Evolutionary conservation across 2,329 filamentous ascomycete species (phyloP).

Genomic region (Westerdykella aurantiaca): DNA sequence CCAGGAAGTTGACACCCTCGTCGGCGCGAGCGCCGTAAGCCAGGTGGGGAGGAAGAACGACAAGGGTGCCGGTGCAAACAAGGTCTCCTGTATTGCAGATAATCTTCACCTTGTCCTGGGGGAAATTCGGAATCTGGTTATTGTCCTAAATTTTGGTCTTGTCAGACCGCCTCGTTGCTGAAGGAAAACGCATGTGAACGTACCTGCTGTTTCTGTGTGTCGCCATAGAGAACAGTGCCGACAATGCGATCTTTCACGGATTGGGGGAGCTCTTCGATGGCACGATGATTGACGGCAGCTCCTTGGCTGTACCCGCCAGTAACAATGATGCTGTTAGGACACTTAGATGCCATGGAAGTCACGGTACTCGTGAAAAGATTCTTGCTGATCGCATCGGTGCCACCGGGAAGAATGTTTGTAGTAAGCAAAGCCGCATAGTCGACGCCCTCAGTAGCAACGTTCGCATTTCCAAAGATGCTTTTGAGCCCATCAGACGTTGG

Average conservation of each 20-base stretch:
- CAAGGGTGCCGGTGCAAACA: slow-evolving; percentile 46
- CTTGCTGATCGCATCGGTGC: slow-evolving; percentile 20
- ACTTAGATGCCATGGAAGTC: slow-evolving; percentile 21
- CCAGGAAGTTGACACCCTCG: slow-evolving; percentile 26
- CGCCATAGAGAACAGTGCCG: slow-evolving; percentile 42
- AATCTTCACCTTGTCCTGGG: slow-evolving; percentile 42
- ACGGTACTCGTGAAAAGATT: slow-evolving; percentile 19
- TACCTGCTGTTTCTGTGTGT: slow-evolving; percentile 40
- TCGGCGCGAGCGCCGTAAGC: slow-evolving; percentile 25
- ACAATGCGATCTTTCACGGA: slow-evolving; percentile 30
- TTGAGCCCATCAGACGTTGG: slow-evolving; percentile 29
- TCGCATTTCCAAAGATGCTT: slow-evolving; percentile 16
- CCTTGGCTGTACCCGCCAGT: slow-evolving; percentile 30
- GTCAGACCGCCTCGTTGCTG: neutral
- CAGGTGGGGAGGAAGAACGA: slow-evolving; percentile 25
- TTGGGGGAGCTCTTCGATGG: slow-evolving; percentile 24
- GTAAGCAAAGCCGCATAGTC: slow-evolving; percentile 24
- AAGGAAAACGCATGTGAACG: neutral
- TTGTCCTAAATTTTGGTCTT: slow-evolving; percentile 24
- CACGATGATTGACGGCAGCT: slow-evolving; percentile 32
- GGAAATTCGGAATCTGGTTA: slow-evolving; percentile 38
- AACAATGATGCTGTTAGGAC: slow-evolving; percentile 31
- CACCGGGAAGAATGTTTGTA: slow-evolving; percentile 27
- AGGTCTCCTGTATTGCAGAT: slow-evolving; percentile 48
- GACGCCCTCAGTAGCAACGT: slow-evolving; percentile 31